Evolutionary conservation across 78 protist genomes (phyloP).

Genomic region (Dictyostelium firmibasis): DNA sequence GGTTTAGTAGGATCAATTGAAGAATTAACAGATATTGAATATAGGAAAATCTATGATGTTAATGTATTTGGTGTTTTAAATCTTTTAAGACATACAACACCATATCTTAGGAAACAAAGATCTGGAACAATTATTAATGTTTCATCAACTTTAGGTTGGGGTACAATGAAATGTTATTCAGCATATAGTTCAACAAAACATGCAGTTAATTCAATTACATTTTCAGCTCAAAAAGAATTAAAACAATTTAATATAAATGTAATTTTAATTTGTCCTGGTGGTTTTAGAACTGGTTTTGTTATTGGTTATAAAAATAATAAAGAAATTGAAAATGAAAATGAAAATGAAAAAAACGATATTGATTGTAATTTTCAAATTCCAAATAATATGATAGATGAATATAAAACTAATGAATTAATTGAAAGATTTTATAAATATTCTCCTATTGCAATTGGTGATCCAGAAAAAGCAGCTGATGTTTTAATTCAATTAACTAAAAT

Average conservation of each 20-base stretch:
- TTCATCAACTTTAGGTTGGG: neutral
- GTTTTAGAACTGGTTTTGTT: neutral
- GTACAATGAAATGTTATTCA: neutral
- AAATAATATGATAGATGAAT: neutral
- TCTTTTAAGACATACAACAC: slow-evolving; percentile 7
- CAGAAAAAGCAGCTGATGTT: neutral
- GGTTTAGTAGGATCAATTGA: slow-evolving; percentile 1
- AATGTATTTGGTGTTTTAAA: slow-evolving; percentile 33
- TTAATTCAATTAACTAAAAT: neutral
- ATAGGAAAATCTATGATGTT: neutral
- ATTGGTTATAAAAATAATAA: neutral
- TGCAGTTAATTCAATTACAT: neutral
- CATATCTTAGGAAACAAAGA: neutral
- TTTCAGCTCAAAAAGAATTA: neutral
- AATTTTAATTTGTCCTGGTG: slow-evolving; percentile 16
- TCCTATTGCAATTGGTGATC: neutral
- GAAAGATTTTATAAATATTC: neutral
- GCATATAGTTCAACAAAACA: neutral
- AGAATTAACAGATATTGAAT: neutral
- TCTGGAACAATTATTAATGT: neutral
- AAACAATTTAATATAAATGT: slow-evolving; percentile 14
- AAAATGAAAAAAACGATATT: neutral
- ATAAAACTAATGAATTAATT: neutral
- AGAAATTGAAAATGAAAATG: too few species aligned
- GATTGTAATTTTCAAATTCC: neutral